A percentile compares a stretch with the other conserved stretches of the same genome.
phyloP scores from a whole-genome alignment of 257 asterid genomes.

The Nicotiana tabacum region DNA sequence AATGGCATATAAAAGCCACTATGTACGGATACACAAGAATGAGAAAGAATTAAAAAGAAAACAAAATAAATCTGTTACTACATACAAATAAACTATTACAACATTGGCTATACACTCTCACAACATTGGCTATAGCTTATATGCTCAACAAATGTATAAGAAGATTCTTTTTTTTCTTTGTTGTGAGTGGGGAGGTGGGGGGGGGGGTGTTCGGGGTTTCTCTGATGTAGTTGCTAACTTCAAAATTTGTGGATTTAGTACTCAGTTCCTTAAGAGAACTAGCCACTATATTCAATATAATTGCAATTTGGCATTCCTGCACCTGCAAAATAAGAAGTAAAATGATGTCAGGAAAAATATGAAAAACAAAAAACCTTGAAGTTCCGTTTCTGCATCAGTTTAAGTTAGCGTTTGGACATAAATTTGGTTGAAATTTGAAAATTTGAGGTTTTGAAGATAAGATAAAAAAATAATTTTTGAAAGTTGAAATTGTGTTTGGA shows the following conservation, averaged over 20 bases:
- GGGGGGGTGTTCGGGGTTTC: too few relatives aligned
- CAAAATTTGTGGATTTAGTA: neutral
- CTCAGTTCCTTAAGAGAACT: too few relatives aligned
- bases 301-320: neutral
- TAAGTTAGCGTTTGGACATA: too few relatives aligned
- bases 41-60: neutral
- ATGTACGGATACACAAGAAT: neutral
- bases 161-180: neutral
- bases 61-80: constrained; percentile 2
- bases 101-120: neutral
- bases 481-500: too few relatives aligned
- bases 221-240: neutral
- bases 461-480: too few relatives aligned
- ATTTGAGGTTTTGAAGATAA: too few relatives aligned
- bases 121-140: neutral
- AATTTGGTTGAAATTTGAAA: too few relatives aligned
- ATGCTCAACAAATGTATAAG: neutral
- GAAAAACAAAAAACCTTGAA: too few relatives aligned
- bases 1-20: too few relatives aligned
- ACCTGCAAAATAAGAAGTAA: neutral
- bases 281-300: neutral
- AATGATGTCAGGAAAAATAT: too few relatives aligned
- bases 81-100: neutral
- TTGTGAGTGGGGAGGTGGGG: too few relatives aligned
- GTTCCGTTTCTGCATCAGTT: too few relatives aligned